Conservation (phyloP, 192 early-diverging fungal genomes). For the Coemansia sp. region DNA sequence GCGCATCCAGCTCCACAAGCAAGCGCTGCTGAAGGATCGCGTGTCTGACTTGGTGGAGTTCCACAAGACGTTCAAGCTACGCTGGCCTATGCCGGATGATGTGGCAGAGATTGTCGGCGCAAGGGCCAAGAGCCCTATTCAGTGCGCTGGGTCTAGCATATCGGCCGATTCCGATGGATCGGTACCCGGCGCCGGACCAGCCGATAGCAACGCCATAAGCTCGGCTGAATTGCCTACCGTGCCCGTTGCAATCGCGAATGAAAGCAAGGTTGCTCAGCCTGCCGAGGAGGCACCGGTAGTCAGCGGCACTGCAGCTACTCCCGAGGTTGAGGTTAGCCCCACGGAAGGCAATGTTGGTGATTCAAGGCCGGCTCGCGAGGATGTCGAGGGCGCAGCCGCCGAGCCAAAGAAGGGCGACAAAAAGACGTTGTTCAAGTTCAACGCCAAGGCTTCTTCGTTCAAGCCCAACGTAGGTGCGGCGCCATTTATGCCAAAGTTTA, state of each 20-base stretch:
- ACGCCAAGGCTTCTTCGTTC: conserved; percentile 73
- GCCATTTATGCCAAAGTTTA: conserved; percentile 68
- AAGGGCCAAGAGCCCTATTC: conserved; percentile 41
- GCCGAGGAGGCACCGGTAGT: neutral
- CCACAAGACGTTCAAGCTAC: conserved; percentile 77
- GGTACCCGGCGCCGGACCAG: conserved; percentile 5
- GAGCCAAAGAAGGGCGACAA: conserved; percentile 22
- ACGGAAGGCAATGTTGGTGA: neutral
- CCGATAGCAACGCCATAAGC: neutral
- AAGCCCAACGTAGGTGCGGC: conserved; percentile 73
- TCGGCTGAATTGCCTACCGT: neutral
- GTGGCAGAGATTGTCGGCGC: conserved; percentile 73
- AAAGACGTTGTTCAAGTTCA: conserved; percentile 63
- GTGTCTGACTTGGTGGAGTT: conserved; percentile 82
- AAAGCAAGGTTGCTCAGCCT: neutral
- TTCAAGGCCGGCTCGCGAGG: neutral
- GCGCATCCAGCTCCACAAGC: conserved; percentile 72
- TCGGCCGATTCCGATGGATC: conserved; percentile 13
- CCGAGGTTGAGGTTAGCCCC: neutral
- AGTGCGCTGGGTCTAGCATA: conserved; percentile 17
- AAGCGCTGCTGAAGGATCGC: conserved; percentile 70
- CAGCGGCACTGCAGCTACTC: neutral
- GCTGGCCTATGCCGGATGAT: conserved; percentile 80
- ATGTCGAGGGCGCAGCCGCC: neutral
- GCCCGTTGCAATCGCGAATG: neutral